These are phyloP conservation scores for Penicillium paxilli DNA, from an alignment of 495 filamentous ascomycete genomes.

Conservation along the genomic window DNA sequence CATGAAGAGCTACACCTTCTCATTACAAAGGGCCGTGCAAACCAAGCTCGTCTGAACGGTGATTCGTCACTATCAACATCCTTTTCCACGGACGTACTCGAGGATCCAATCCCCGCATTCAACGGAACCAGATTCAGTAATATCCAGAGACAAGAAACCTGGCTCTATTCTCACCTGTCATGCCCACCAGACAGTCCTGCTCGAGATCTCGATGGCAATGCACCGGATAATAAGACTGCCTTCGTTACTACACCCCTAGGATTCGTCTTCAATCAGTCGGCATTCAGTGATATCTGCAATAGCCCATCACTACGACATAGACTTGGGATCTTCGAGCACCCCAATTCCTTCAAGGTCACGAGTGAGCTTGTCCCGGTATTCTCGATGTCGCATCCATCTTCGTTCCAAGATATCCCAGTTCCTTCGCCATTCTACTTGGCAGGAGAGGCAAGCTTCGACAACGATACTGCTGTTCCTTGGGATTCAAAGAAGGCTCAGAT, in stretches of 20 bases:
- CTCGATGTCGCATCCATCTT: conserved; percentile 15
- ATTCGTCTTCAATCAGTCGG: conserved; percentile 16
- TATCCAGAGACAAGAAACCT: conserved; percentile 19
- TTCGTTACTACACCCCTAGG: conserved; percentile 11
- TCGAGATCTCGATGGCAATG: conserved; percentile 7
- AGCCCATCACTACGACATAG: conserved; percentile 14
- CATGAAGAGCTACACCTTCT: conserved; percentile 39
- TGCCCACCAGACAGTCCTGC: conserved; percentile 15
- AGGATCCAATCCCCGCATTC: background rate
- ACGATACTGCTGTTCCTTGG: conserved; percentile 4
- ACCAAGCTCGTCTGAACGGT: conserved; percentile 2
- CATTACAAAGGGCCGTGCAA: background rate
- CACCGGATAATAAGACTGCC: conserved; percentile 4
- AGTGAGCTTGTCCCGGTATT: conserved; percentile 16
- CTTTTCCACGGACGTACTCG: background rate
- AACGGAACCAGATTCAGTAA: conserved; percentile 6
- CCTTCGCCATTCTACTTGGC: conserved; percentile 15
- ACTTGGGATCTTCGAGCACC: conserved; percentile 14
- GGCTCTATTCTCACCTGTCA: conserved; percentile 13
- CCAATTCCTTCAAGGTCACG: conserved; percentile 13
- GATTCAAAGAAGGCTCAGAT: conserved; percentile 18
- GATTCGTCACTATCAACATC: background rate
- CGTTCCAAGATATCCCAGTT: conserved; percentile 15
- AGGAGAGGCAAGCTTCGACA: background rate
- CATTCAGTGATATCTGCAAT: conserved; percentile 14